Conservation (phyloP, 1,284 basidiomycete genomes). For the Heterobasidion parviporum region DNA sequence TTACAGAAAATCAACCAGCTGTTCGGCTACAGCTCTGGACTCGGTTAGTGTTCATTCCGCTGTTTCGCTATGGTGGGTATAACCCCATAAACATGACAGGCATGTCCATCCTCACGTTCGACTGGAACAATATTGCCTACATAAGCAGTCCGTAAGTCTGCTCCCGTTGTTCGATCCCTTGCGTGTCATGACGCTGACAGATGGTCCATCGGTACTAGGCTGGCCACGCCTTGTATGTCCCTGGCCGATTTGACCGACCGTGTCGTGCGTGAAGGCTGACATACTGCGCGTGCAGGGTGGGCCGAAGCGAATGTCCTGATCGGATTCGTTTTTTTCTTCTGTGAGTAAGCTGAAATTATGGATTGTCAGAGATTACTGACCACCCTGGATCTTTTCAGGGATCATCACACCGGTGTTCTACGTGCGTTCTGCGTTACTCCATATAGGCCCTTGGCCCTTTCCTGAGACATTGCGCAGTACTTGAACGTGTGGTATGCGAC, state of each 20-base stretch:
- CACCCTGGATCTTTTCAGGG: slow-evolving; percentile 22
- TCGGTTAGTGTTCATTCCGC: slow-evolving; percentile 18
- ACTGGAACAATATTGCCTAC: slow-evolving; percentile 66
- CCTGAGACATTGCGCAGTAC: slow-evolving; percentile 23
- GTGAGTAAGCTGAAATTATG: slow-evolving; percentile 18
- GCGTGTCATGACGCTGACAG: neutral
- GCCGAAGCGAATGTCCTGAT: slow-evolving; percentile 73
- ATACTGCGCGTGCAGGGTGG: slow-evolving; percentile 35
- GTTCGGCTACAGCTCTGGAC: slow-evolving; percentile 71
- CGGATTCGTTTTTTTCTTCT: slow-evolving; percentile 76
- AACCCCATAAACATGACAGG: slow-evolving; percentile 47
- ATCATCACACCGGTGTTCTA: slow-evolving; percentile 65
- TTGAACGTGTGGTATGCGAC: slow-evolving; percentile 55
- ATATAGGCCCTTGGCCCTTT: neutral
- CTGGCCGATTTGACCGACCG: neutral
- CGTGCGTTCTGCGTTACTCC: slow-evolving; percentile 13
- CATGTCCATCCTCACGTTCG: slow-evolving; percentile 52
- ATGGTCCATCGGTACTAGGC: slow-evolving; percentile 6
- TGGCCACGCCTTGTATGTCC: slow-evolving; percentile 24
- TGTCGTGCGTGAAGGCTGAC: slow-evolving; percentile 1
- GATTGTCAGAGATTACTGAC: neutral
- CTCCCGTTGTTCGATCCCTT: neutral
- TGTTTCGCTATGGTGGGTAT: neutral
- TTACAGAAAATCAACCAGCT: slow-evolving; percentile 53
- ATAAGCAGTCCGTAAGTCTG: slow-evolving; percentile 41